Conservation (phyloP, 495 filamentous ascomycete genomes). For the Penicillium lividum region DNA sequence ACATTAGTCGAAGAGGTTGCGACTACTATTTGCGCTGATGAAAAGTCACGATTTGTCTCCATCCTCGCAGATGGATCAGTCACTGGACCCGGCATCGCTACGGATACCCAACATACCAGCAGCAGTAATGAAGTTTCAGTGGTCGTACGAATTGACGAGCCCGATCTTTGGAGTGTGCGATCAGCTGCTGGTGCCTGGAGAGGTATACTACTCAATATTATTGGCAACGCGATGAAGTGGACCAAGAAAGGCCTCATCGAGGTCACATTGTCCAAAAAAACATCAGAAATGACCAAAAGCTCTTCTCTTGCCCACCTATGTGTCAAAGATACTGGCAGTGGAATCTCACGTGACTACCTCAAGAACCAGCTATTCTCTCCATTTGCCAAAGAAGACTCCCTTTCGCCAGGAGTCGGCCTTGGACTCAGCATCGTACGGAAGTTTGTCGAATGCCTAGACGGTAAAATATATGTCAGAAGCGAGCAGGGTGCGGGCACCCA, state of each 20-base stretch:
- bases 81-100: neutral
- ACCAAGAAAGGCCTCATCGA: slow-evolving; percentile 60
- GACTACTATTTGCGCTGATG: slow-evolving; percentile 57
- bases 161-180: slow-evolving; percentile 53
- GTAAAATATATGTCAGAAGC: slow-evolving; percentile 62
- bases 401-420: slow-evolving; percentile 66
- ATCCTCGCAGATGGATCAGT: neutral
- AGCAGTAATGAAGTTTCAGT: slow-evolving; percentile 34
- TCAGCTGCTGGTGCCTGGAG: slow-evolving; percentile 63
- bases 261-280: slow-evolving; percentile 47
- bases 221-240: slow-evolving; percentile 73
- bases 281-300: slow-evolving; percentile 16
- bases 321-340: slow-evolving; percentile 65
- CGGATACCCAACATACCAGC: neutral
- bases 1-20: slow-evolving; percentile 60
- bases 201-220: slow-evolving; percentile 70
- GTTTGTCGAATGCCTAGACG: slow-evolving; percentile 59
- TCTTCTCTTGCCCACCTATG: slow-evolving; percentile 39
- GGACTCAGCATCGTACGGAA: slow-evolving; percentile 70
- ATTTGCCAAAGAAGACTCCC: slow-evolving; percentile 68
- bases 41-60: slow-evolving; percentile 8
- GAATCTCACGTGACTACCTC: slow-evolving; percentile 69
- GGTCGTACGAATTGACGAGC: slow-evolving; percentile 57
- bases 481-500: slow-evolving; percentile 59
- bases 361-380: slow-evolving; percentile 65